Evolutionary conservation across 2,329 filamentous ascomycete species (phyloP).

Genomic region (Graphiopsis chlorocephala): DNA sequence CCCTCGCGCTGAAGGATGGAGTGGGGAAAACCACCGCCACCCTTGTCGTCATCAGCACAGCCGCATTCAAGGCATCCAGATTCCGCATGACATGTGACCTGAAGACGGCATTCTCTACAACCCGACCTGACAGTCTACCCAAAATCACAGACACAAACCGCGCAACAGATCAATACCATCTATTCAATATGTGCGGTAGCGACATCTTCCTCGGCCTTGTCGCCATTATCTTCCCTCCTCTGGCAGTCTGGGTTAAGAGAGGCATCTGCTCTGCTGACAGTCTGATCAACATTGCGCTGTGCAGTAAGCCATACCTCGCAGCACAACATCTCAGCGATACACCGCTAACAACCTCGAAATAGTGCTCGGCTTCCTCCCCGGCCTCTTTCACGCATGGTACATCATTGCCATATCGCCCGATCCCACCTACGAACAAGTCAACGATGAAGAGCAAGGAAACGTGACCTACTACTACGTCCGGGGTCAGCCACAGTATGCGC

Average conservation of each 20-base stretch:
- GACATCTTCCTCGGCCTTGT: constrained; percentile 61
- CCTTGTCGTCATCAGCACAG: not conserved
- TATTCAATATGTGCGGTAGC: constrained; percentile 54
- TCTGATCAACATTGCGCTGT: constrained; percentile 92
- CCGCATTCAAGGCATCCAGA: constrained; percentile 1
- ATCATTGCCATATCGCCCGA: constrained; percentile 92
- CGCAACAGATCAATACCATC: not conserved
- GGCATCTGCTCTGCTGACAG: constrained; percentile 91
- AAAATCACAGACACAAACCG: not conserved
- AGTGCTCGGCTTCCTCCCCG: constrained; percentile 60
- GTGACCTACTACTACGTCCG: constrained; percentile 74
- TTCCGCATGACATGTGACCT: not conserved
- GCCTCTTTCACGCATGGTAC: constrained; percentile 95
- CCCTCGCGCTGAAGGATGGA: not conserved
- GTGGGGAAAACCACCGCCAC: not conserved
- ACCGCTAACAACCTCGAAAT: not conserved
- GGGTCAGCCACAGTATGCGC: constrained; percentile 29
- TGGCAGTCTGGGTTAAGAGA: constrained; percentile 88
- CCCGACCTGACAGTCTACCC: not conserved
- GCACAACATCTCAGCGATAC: not conserved
- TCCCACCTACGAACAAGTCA: constrained; percentile 58
- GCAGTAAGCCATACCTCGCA: constrained; percentile 38
- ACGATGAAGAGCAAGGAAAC: constrained; percentile 57
- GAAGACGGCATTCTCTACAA: not conserved
- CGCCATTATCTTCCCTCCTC: constrained; percentile 57